A percentile compares a stretch with the other conserved stretches of the same genome.
These are phyloP conservation scores for Kalaharituber pfeilii DNA, from an alignment of 2,329 filamentous ascomycete genomes.

Conservation along the genomic window DNA sequence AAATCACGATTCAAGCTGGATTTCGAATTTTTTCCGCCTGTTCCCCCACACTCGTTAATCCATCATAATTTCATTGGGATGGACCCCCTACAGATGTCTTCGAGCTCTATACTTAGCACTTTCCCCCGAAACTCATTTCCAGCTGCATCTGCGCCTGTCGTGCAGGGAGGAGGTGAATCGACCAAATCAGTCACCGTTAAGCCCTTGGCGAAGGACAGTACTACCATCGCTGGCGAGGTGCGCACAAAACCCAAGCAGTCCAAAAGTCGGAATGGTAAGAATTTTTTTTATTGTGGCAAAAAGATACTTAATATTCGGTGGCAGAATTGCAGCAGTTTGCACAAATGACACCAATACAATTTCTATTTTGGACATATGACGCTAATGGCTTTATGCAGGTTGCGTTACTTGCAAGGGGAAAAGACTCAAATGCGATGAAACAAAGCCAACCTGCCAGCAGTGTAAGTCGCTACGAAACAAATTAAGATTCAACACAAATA, in stretches of 20 bases:
- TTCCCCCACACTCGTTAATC: not conserved
- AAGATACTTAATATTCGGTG: too few relatives aligned
- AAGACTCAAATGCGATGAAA: slow-evolving; percentile 56
- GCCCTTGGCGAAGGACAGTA: not conserved
- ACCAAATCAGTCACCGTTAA: not conserved
- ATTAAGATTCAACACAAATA: not conserved
- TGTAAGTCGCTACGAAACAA: slow-evolving; percentile 27
- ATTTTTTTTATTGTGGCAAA: too few relatives aligned
- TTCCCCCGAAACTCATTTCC: not conserved
- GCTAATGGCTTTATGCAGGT: slow-evolving; percentile 35
- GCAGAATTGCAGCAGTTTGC: too few relatives aligned
- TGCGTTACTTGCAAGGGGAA: slow-evolving; percentile 59
- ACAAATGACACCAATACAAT: too few relatives aligned
- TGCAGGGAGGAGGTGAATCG: not conserved
- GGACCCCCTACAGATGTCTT: not conserved
- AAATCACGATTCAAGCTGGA: not conserved
- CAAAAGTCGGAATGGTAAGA: slow-evolving; percentile 57
- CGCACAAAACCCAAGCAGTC: slow-evolving; percentile 50
- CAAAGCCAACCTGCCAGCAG: slow-evolving; percentile 49
- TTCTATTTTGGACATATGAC: too few relatives aligned
- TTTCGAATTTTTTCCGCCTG: slow-evolving; percentile 1
- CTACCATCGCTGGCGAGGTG: slow-evolving; percentile 7
- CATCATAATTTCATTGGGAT: not conserved
- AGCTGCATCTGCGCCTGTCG: not conserved
- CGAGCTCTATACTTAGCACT: not conserved